A percentile compares a stretch with the other conserved stretches of the same genome.
phyloP scores from a whole-genome alignment of 148 eudicot species.

The Linanthus parryae region DNA sequence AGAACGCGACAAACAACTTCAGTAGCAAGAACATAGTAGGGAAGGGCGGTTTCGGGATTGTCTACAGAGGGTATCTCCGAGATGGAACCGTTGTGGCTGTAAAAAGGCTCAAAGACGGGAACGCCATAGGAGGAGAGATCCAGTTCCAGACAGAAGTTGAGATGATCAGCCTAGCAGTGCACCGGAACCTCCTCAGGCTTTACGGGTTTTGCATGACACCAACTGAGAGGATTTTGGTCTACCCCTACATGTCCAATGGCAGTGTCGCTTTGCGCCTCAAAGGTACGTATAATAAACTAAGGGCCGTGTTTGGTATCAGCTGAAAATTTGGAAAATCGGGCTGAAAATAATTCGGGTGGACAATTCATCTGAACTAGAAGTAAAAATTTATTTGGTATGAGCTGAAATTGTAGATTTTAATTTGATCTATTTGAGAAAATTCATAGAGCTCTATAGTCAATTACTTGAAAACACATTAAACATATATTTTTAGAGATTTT shows the following conservation, averaged over 20 bases:
- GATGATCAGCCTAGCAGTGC: conserved; percentile 97
- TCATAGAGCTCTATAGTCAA: too few relatives aligned
- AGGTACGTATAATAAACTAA: conserved; percentile 36
- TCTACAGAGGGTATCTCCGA: conserved; percentile 70
- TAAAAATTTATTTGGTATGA: too few relatives aligned
- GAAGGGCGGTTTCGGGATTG: conserved; percentile 90
- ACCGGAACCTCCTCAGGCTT: conserved; percentile 78
- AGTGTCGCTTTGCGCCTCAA: conserved; percentile 96
- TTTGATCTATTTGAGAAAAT: too few relatives aligned
- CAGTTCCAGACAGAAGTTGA: conserved; percentile 98
- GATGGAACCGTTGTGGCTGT: conserved; percentile 88
- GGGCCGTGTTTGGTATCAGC: background rate
- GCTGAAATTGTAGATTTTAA: too few relatives aligned
- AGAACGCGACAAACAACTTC: conserved; percentile 74
- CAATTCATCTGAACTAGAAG: too few relatives aligned
- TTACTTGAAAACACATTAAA: too few relatives aligned
- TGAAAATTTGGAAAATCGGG: too few relatives aligned
- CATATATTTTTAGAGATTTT: too few relatives aligned
- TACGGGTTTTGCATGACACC: conserved; percentile 85
- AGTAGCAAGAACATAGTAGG: conserved; percentile 86
- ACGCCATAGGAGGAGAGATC: conserved; percentile 64
- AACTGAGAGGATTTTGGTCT: conserved; percentile 74
- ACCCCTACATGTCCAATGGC: conserved; percentile 98
- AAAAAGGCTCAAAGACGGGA: conserved; percentile 86
- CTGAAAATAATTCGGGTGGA: too few relatives aligned